Evolutionary conservation across 805 yeast species (phyloP).

Genomic region (Spathaspora sp.): DNA sequence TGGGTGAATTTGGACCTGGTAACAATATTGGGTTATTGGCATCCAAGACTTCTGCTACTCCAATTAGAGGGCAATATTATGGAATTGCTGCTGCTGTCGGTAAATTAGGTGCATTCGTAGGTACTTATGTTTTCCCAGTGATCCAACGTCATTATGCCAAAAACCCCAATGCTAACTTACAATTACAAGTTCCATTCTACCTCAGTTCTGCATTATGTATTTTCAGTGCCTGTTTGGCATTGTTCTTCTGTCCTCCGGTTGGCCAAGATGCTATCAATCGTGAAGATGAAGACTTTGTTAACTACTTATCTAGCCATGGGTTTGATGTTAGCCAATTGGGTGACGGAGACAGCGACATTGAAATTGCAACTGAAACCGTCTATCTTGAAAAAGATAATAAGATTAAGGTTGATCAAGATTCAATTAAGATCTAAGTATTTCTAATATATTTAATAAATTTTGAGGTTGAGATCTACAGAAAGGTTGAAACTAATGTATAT

Average conservation of each 20-base stretch:
- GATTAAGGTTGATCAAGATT: not conserved
- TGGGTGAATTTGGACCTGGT: slow-evolving; percentile 95
- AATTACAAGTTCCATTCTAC: slow-evolving; percentile 77
- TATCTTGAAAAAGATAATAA: not conserved
- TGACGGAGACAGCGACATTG: slow-evolving; percentile 13
- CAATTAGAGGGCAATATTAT: slow-evolving; percentile 87
- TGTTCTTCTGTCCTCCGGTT: slow-evolving; percentile 73
- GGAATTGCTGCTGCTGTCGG: slow-evolving; percentile 91
- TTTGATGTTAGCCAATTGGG: slow-evolving; percentile 66
- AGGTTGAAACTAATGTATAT: too few relatives aligned
- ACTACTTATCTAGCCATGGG: slow-evolving; percentile 61
- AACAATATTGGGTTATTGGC: slow-evolving; percentile 87
- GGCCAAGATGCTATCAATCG: slow-evolving; percentile 78
- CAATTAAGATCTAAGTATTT: not conserved
- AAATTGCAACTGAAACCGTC: not conserved
- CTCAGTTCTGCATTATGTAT: slow-evolving; percentile 75
- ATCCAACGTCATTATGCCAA: slow-evolving; percentile 56
- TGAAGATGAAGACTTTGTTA: slow-evolving; percentile 72
- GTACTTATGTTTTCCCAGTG: slow-evolving; percentile 84
- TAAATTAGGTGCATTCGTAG: slow-evolving; percentile 89
- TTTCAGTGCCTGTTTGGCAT: slow-evolving; percentile 63
- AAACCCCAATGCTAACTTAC: slow-evolving; percentile 34
- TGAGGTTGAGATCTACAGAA: too few relatives aligned
- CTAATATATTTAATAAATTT: not conserved
- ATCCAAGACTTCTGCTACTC: slow-evolving; percentile 80